These are phyloP conservation scores for Candida ulmi DNA, from an alignment of 805 yeast genomes.

Conservation along the genomic window DNA sequence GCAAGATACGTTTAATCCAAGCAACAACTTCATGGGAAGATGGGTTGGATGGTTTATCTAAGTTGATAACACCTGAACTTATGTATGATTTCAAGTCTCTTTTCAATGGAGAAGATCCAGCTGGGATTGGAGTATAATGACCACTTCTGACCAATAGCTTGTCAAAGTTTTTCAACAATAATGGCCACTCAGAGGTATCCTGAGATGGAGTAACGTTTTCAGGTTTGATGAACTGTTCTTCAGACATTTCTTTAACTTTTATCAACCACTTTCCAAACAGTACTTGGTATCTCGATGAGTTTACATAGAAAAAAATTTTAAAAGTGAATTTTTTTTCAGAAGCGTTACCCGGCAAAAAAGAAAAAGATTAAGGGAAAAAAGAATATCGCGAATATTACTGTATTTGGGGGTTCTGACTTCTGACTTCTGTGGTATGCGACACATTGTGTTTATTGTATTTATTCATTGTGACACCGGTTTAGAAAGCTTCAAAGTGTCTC, in stretches of 20 bases:
- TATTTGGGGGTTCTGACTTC: no score
- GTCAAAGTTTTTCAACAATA: slow-evolving; percentile 89
- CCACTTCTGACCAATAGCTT: slow-evolving; percentile 91
- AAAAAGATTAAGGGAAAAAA: background rate
- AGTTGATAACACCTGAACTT: slow-evolving; percentile 92
- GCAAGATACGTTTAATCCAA: slow-evolving; percentile 93
- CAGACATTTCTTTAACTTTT: slow-evolving; percentile 38
- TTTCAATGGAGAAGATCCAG: slow-evolving; percentile 91
- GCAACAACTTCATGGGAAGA: slow-evolving; percentile 99
- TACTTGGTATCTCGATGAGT: background rate
- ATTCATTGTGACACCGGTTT: no score
- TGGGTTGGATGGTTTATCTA: slow-evolving; percentile 98
- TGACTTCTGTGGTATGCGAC: no score
- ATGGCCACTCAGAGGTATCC: slow-evolving; percentile 94
- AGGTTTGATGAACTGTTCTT: slow-evolving; percentile 82
- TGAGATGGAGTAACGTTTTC: slow-evolving; percentile 71
- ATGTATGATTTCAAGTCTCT: slow-evolving; percentile 89
- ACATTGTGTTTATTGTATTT: no score
- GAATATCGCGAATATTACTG: slow-evolving; percentile 1
- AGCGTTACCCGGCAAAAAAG: slow-evolving; percentile 7
- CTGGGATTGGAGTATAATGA: slow-evolving; percentile 95
- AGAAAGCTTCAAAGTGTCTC: slow-evolving; percentile 13
- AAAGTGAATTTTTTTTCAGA: slow-evolving; percentile 1
- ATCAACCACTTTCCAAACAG: no score
- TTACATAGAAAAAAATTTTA: slow-evolving; percentile 10